A percentile compares a stretch with the other conserved stretches of the same genome.
Evolutionary conservation across 495 filamentous ascomycete genomes (phyloP).

Genomic region (Talaromyces wortmannii): DNA sequence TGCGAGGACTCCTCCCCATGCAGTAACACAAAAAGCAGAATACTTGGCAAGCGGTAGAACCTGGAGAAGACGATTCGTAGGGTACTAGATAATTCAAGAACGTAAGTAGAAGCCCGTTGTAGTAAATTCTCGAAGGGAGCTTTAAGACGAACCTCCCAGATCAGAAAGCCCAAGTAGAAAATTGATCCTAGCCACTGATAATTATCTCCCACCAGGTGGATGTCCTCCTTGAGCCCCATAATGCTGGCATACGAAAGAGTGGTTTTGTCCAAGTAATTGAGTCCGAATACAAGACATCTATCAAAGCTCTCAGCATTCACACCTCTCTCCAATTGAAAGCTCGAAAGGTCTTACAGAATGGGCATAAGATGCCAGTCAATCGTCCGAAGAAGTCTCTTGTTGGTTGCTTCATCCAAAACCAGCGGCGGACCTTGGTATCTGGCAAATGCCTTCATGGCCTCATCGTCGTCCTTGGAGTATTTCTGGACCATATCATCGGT

Average conservation of each 20-base stretch:
- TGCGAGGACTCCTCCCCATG: constrained; percentile 50
- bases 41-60: constrained; percentile 53
- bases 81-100: constrained; percentile 22
- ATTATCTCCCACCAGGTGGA: constrained; percentile 30
- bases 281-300: no score
- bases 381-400: no score
- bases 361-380: no score
- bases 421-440: no score
- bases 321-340: no score
- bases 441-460: no score
- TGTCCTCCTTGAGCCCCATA: constrained; percentile 51
- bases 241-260: constrained; percentile 56
- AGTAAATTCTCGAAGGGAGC: neutral
- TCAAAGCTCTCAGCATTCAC: no score
- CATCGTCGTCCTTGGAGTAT: no score
- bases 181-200: constrained; percentile 49
- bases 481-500: no score
- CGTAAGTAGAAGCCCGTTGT: no score
- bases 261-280: constrained; percentile 35
- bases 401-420: no score
- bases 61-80: constrained; percentile 54
- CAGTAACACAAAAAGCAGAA: constrained; percentile 44
- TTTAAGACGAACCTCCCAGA: constrained; percentile 32
- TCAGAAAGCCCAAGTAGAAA: constrained; percentile 58
- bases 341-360: no score